A percentile compares a stretch with the other conserved stretches of the same genome.
Evolutionary conservation across 495 filamentous ascomycete species (phyloP).

Genomic region (Podospora appendiculata): DNA sequence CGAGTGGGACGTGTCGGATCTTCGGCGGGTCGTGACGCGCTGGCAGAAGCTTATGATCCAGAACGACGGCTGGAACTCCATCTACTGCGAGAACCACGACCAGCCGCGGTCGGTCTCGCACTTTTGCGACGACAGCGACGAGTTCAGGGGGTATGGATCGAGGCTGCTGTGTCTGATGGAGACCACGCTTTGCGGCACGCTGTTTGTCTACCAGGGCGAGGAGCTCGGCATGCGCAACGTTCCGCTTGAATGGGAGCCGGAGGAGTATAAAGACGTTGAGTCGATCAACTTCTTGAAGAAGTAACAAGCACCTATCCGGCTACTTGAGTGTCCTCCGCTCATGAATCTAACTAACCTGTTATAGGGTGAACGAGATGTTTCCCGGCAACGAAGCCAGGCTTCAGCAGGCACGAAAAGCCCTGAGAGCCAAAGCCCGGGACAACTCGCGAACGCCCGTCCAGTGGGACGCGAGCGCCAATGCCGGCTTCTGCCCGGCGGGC

Average conservation of each 20-base stretch:
- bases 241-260: conserved; percentile 54
- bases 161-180: conserved; percentile 37
- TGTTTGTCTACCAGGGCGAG: conserved; percentile 72
- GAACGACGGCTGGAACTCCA: conserved; percentile 65
- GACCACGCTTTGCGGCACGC: conserved; percentile 53
- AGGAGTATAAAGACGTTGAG: conserved; percentile 67
- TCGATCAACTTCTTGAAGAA: conserved; percentile 53
- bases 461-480: conserved; percentile 37
- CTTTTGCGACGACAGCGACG: conserved; percentile 35
- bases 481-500: conserved; percentile 4
- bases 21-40: conserved; percentile 45
- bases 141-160: conserved; percentile 3
- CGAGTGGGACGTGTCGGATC: conserved; percentile 26
- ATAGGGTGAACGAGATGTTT: not conserved
- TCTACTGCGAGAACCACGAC: conserved; percentile 68
- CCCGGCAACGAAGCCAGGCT: conserved; percentile 32
- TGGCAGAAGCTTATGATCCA: conserved; percentile 60
- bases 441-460: conserved; percentile 54
- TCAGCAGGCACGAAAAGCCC: conserved; percentile 43
- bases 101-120: conserved; percentile 57
- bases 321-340: not conserved
- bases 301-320: conserved; percentile 4
- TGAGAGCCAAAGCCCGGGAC: conserved; percentile 50
- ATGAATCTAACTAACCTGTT: conserved; percentile 7
- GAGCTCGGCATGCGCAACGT: conserved; percentile 72